Evolutionary conservation across 495 filamentous ascomycete genomes (phyloP).

Genomic region (Trichoderma gamsii): DNA sequence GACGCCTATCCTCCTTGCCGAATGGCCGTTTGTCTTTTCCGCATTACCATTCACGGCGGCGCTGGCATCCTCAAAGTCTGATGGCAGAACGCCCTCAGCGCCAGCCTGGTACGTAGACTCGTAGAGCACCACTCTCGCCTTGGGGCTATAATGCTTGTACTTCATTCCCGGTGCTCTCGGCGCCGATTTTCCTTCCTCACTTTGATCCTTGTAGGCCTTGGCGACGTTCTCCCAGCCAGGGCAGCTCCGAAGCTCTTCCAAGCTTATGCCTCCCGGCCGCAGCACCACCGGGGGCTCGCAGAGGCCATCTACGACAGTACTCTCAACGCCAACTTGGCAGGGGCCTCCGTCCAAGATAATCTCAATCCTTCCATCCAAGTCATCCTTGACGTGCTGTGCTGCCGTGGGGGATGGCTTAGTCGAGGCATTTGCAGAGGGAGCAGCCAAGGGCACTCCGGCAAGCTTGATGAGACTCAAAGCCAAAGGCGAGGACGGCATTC

Average conservation of each 20-base stretch:
- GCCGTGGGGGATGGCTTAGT: conserved; percentile 87
- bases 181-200: conserved; percentile 45
- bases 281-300: conserved; percentile 73
- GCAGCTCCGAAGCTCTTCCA: conserved; percentile 69
- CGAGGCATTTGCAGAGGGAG: conserved; percentile 88
- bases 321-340: conserved; percentile 86
- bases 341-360: conserved; percentile 84
- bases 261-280: conserved; percentile 82
- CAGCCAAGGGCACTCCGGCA: conserved; percentile 74
- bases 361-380: conserved; percentile 77
- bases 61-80: conserved; percentile 20
- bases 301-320: conserved; percentile 91
- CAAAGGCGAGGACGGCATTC: conserved; percentile 80
- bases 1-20: conserved; percentile 27
- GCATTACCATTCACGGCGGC: not conserved
- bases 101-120: conserved; percentile 40
- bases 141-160: conserved; percentile 95
- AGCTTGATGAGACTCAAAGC: conserved; percentile 78
- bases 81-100: conserved; percentile 18
- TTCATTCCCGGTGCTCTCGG: conserved; percentile 97
- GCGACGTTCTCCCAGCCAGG: conserved; percentile 73
- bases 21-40: conserved; percentile 9
- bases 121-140: conserved; percentile 78
- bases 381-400: conserved; percentile 80
- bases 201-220: conserved; percentile 67